Evolutionary conservation across 129 eudicot genomes (phyloP), one percentile per base, ranked within the genome.

Genomic region (Flaveria sonorensis): DNA sequence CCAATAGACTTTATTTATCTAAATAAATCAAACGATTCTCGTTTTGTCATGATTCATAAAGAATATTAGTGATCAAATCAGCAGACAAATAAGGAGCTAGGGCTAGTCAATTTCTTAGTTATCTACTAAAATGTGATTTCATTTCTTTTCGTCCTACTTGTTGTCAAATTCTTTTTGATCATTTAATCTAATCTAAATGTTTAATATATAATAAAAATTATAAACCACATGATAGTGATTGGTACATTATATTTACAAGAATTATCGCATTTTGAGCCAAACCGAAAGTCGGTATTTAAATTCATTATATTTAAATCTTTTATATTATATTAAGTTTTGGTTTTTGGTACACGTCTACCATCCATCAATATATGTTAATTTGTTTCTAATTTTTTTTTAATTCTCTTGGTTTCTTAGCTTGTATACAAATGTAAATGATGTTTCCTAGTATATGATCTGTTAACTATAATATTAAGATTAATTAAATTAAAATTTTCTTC

Each of bases 401-500:
- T 77, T 23, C 60, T 43, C 18, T 77, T 55, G 75, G 75, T 77
- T 77, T 77, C 81, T 68, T 77, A 55, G 81, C 30, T 46, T 77
- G 81, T 69, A 77, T 68, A 56, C 75, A 68, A 56, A 47, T 68
- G 60, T 53, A 67, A 18, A 68, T 56, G 81, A 55, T 77, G 75
- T 77, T 59, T 77, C 75, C 75, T 52, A 56, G 12, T 67, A 59
- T 8, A 53, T 52, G 45, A 77, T 40, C 6, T 15, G 42, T 76
- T 3, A 47, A 77, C 19, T 16, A 24, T 23, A 11, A 10, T 74
- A 59, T 43, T 42, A 11, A 10, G 60, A 59, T 43, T 42, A 40
- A 24, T n/a, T 13, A 57, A 24, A 24, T 8, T 71, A 48, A 70
- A 43, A 23, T 10, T 56, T 20, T 10, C 21, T 57, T 57, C 15